phyloP scores from a whole-genome alignment of 305 asterid species.

The Coffea humblotiana region DNA sequence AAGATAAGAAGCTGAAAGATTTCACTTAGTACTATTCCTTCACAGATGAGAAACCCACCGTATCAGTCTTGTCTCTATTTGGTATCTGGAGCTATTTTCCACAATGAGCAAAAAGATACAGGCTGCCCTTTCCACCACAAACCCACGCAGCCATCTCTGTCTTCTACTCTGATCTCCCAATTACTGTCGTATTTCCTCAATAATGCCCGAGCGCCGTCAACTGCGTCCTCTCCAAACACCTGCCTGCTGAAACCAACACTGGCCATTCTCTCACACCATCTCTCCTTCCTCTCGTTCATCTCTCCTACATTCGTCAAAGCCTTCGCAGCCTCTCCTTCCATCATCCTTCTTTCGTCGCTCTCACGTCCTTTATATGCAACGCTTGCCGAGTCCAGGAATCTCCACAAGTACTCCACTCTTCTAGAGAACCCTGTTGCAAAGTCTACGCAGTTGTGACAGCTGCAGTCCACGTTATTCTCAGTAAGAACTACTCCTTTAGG shows the following conservation, averaged over 20 bases:
- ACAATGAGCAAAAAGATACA: conserved; percentile 70
- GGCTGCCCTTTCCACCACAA: conserved; percentile 85
- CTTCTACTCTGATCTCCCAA: conserved; percentile 76
- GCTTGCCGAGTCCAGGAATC: conserved; percentile 74
- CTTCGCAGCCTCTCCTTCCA: conserved; percentile 88
- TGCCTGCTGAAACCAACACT: conserved; percentile 55
- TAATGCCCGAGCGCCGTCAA: conserved; percentile 80
- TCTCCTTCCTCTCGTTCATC: conserved; percentile 76
- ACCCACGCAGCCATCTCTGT: conserved; percentile 56
- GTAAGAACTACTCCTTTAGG: conserved; percentile 66
- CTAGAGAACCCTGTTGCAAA: conserved; percentile 61
- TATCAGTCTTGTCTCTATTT: conserved; percentile 6
- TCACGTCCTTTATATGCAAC: conserved; percentile 76
- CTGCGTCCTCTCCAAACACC: conserved; percentile 59
- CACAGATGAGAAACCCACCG: background rate
- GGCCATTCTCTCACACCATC: conserved; percentile 76
- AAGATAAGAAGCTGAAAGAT: background rate
- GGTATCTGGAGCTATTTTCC: conserved; percentile 49
- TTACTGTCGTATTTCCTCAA: conserved; percentile 73
- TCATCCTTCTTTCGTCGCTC: conserved; percentile 79
- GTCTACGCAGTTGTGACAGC: conserved; percentile 70
- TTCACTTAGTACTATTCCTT: background rate
- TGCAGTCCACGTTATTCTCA: conserved; percentile 70
- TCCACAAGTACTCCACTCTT: conserved; percentile 66
- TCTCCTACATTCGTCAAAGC: conserved; percentile 53